Base-by-base conservation (phyloP, 192 early-diverging fungal genomes). In the Backusella westeae region DNA sequence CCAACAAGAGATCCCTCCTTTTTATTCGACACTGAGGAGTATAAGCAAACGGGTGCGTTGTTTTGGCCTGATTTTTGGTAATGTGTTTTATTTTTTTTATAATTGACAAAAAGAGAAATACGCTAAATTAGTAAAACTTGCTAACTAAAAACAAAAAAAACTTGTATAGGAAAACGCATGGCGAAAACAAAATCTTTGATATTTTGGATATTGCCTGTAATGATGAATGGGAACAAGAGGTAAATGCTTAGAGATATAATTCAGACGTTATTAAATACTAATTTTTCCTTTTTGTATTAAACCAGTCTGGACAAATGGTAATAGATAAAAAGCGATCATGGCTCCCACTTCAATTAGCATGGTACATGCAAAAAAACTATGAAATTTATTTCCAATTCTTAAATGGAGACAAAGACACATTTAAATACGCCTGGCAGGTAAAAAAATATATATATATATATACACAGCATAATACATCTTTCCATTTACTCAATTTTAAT, bases 51-150 rank as follows among this genome's bases (percentile, higher is more conserved):
- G n/a, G 86, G 86, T 17, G 82, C 85, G 0, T 36, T 87, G 32
- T 87, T 87, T 72, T 87, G 86, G 86, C 85, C 85, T 6, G 84
- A 86, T 69, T 86, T 73, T 52, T 82, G 81, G 78, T 75, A 75
- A 71, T n/a, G 44, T 35, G 10, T 32, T 32, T 1, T 35, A 6
- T 34, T 34, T 35, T 67, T 34, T 35, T 67, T 34, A n/a, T 19
- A 19, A n/a, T 29, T 65, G 29, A 36, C 5, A 65, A 39, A 15
- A 17, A 67, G 1, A 26, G 1, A 72, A 59, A 26, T 6, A 44
- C 21, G 49, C n/a, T 23, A n/a, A 44, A 44, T 4, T 19, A 44
- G 32, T 3, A 32, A 39, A 39, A 39, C 46, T 42, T 46, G 32
- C 69, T 75, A 26, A 26, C 42, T 63, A 17, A 46, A 36, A 46